phyloP scores from a whole-genome alignment of 179 eudicot species.

The Beta corolliflora region DNA sequence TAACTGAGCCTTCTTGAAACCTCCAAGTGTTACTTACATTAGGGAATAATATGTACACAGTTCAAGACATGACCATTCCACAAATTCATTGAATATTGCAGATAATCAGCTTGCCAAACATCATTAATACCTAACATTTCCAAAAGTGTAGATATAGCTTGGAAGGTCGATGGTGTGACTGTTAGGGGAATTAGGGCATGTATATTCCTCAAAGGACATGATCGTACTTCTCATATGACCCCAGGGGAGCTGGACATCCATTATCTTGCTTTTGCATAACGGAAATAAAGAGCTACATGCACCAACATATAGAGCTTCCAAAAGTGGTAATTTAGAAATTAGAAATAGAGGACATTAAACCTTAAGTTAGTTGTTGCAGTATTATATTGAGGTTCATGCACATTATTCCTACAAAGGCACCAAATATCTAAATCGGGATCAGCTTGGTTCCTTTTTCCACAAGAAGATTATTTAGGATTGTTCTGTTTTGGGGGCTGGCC shows the following conservation, averaged over 20 bases:
- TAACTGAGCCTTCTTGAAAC: no score
- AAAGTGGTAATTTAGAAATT: neutral
- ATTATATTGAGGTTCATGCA: neutral
- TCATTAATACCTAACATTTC: constrained; percentile 4
- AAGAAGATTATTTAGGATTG: neutral
- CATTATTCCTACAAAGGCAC: neutral
- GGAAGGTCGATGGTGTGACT: neutral
- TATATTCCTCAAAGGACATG: no score
- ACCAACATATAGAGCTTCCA: neutral
- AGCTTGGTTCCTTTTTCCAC: neutral
- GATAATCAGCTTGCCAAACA: neutral
- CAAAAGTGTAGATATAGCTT: neutral
- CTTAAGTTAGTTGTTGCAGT: neutral
- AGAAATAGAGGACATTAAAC: neutral
- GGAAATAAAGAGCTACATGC: neutral
- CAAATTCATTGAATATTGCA: neutral
- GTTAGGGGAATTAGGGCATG: neutral
- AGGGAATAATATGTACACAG: no score
- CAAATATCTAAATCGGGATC: neutral
- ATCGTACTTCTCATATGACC: neutral
- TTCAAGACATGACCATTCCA: neutral
- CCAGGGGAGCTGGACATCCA: neutral
- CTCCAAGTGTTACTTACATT: no score
- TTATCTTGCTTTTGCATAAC: no score
- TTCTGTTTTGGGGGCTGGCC: no score